Conservation (phyloP, 495 filamentous ascomycete genomes). For the Ascobolus immersus region DNA sequence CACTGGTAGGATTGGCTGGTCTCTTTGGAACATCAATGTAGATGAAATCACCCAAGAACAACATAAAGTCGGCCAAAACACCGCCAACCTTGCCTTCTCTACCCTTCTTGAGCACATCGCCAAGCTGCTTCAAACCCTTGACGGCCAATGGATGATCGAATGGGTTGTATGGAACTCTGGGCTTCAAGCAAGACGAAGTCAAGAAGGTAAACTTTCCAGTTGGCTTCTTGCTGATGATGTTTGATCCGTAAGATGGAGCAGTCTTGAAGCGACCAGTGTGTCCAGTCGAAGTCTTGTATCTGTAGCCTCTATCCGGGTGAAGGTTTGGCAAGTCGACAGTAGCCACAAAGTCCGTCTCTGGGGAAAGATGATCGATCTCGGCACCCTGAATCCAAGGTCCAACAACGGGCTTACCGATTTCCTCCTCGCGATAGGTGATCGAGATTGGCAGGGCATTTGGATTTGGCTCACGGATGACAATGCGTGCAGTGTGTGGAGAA, state of each 20-base stretch:
- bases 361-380: conserved; percentile 33
- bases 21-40: conserved; percentile 71
- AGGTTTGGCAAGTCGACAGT: conserved; percentile 31
- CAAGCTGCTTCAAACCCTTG: conserved; percentile 45
- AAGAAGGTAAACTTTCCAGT: conserved; percentile 63
- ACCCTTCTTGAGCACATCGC: conserved; percentile 18
- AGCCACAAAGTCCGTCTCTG: conserved; percentile 59
- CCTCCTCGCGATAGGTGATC: conserved; percentile 22
- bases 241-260: conserved; percentile 38
- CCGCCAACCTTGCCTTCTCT: conserved; percentile 22
- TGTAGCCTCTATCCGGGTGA: conserved; percentile 39
- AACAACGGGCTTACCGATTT: conserved; percentile 20
- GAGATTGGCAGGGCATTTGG: conserved; percentile 25
- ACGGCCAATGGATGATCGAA: conserved; percentile 58
- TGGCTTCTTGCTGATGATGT: too few species aligned
- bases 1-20: conserved; percentile 44
- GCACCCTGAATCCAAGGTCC: conserved; percentile 39
- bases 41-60: conserved; percentile 97
- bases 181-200: conserved; percentile 74
- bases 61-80: conserved; percentile 58
- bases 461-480: conserved; percentile 68
- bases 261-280: conserved; percentile 55
- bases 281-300: conserved; percentile 62
- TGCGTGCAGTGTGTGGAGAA: conserved; percentile 48
- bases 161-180: conserved; percentile 66